Conservation (phyloP, 2,329 filamentous ascomycete species). For the Penicillium occitanis region DNA sequence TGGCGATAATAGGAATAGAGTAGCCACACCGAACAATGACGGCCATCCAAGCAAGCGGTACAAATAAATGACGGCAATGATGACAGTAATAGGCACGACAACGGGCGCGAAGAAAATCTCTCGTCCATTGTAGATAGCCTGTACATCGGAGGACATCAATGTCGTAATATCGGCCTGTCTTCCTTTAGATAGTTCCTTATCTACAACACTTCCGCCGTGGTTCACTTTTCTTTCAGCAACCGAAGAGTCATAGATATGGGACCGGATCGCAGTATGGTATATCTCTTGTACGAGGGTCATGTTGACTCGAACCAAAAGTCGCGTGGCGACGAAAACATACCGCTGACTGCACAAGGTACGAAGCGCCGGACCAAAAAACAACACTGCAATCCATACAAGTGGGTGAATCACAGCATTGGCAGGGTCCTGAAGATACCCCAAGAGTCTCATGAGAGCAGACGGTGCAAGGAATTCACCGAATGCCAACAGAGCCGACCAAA, state of each 20-base stretch:
- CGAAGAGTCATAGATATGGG: slow-evolving; percentile 54
- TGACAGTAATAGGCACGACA: slow-evolving; percentile 51
- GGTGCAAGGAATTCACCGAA: slow-evolving; percentile 53
- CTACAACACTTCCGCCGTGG: slow-evolving; percentile 20
- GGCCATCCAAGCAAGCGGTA: slow-evolving; percentile 59
- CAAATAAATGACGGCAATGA: slow-evolving; percentile 52
- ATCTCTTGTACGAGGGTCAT: slow-evolving; percentile 60
- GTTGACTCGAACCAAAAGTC: slow-evolving; percentile 58
- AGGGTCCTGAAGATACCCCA: slow-evolving; percentile 53
- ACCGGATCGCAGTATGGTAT: slow-evolving; percentile 56
- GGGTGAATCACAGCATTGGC: slow-evolving; percentile 48
- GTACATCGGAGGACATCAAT: slow-evolving; percentile 60
- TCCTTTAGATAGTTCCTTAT: slow-evolving; percentile 33
- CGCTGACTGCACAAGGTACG: slow-evolving; percentile 56
- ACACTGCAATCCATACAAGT: slow-evolving; percentile 55
- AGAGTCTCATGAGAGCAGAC: slow-evolving; percentile 55
- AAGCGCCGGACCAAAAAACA: slow-evolving; percentile 53
- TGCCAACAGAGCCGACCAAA: slow-evolving; percentile 28
- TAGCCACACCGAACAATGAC: slow-evolving; percentile 53
- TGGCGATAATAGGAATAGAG: slow-evolving; percentile 52
- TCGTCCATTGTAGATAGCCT: slow-evolving; percentile 54
- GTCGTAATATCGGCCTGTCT: slow-evolving; percentile 57
- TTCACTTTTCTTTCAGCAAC: slow-evolving; percentile 18
- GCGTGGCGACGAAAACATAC: slow-evolving; percentile 59
- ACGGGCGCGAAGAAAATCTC: slow-evolving; percentile 52